Evolutionary conservation across 1,284 basidiomycete species (phyloP).

Genomic region (Ustilago shanxiensis): DNA sequence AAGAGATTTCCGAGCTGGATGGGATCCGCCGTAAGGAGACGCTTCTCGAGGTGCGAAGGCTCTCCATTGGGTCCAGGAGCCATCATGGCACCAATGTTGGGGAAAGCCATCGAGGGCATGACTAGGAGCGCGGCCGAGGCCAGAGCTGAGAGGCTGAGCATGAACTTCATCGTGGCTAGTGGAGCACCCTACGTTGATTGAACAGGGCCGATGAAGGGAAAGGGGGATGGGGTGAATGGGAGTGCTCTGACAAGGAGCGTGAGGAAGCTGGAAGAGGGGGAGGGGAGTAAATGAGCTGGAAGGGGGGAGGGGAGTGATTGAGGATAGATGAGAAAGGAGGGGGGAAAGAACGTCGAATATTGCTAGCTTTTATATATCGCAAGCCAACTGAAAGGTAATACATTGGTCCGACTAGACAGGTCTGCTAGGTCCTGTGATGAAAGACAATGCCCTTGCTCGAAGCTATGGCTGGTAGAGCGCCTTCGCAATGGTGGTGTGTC

Average conservation of each 20-base stretch:
- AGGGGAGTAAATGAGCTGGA: neutral
- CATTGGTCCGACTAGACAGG: too few relatives aligned
- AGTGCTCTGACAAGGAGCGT: neutral
- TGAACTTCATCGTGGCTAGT: conserved; percentile 20
- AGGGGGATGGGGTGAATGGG: neutral
- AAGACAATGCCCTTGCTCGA: too few relatives aligned
- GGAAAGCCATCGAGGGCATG: conserved; percentile 13
- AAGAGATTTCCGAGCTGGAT: conserved; percentile 8
- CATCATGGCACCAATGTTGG: conserved; percentile 28
- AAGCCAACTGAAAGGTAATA: too few relatives aligned
- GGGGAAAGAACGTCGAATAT: neutral
- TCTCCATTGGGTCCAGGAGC: conserved; percentile 23
- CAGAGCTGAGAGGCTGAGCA: conserved; percentile 12
- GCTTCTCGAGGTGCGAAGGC: conserved; percentile 27
- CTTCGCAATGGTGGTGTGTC: too few relatives aligned
- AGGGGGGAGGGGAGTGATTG: neutral
- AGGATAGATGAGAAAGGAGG: neutral
- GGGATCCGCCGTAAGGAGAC: conserved; percentile 14
- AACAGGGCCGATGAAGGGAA: neutral
- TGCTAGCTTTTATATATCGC: too few relatives aligned
- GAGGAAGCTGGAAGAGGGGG: neutral
- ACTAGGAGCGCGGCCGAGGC: conserved; percentile 10
- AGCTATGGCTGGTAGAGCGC: too few relatives aligned
- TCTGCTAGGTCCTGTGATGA: too few relatives aligned
- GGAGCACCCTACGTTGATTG: neutral